Evolutionary conservation across 139 green algal species (phyloP).

Genomic region (Micromonas commoda): DNA sequence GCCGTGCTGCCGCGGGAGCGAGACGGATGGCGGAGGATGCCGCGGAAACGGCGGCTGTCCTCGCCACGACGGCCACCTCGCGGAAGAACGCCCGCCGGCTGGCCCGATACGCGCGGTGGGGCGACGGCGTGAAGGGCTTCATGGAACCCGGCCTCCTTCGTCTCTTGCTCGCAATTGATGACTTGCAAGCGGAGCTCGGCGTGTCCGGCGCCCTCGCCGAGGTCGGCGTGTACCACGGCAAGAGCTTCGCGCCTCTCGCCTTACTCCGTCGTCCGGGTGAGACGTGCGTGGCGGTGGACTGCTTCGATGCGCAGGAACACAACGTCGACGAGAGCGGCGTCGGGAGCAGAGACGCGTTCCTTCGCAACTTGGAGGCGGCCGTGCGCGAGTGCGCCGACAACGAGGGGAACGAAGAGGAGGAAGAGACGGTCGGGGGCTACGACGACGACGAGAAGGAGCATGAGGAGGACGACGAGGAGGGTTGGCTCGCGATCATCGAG

Average conservation of each 20-base stretch:
- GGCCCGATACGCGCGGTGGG: background rate
- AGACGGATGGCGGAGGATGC: too few relatives aligned
- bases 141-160: background rate
- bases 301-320: conserved; percentile 21
- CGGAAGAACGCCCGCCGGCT: too few relatives aligned
- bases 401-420: background rate
- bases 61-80: too few relatives aligned
- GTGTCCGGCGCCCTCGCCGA: background rate
- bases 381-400: background rate
- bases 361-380: background rate
- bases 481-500: background rate
- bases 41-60: too few relatives aligned
- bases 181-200: background rate
- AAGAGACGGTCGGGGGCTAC: background rate
- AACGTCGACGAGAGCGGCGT: conserved; percentile 19
- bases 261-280: background rate
- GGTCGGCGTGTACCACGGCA: conserved; percentile 28
- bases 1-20: too few relatives aligned
- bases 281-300: conserved; percentile 19
- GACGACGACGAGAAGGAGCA: background rate
- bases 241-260: background rate
- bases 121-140: background rate
- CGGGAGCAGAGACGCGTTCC: background rate
- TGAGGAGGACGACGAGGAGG: background rate
- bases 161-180: background rate